phyloP scores from a whole-genome alignment of 2,329 filamentous ascomycete species.

The Colletotrichum incanum region DNA sequence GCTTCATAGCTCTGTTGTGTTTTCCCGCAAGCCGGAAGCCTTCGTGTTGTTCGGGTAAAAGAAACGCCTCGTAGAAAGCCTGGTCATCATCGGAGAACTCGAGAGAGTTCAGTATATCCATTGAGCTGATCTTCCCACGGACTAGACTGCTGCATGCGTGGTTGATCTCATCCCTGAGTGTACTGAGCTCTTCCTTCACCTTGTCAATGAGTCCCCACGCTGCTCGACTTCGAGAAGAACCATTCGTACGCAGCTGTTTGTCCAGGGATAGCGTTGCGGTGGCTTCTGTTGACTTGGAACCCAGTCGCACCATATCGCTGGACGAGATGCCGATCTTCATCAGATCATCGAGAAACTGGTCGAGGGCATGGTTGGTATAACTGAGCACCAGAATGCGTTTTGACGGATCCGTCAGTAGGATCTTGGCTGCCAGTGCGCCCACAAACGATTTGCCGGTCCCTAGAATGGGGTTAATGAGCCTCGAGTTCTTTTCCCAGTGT shows the following conservation, averaged over 20 bases:
- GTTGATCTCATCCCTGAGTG: conserved; percentile 50
- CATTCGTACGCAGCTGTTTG: conserved; percentile 51
- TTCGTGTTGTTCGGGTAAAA: conserved; percentile 60
- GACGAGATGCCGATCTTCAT: conserved; percentile 67
- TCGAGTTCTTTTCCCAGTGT: neutral
- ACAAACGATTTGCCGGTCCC: conserved; percentile 85
- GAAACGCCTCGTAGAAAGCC: conserved; percentile 71
- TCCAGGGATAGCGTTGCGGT: conserved; percentile 66
- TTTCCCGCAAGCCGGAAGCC: conserved; percentile 64
- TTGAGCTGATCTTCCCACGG: conserved; percentile 10
- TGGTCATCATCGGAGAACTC: conserved; percentile 68
- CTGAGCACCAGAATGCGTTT: conserved; percentile 75
- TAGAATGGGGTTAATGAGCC: conserved; percentile 47
- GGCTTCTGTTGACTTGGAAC: conserved; percentile 67
- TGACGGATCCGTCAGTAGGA: conserved; percentile 64
- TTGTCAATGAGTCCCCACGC: conserved; percentile 60
- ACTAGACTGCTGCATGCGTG: conserved; percentile 44
- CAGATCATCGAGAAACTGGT: conserved; percentile 78
- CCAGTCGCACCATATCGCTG: conserved; percentile 72
- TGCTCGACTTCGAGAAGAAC: conserved; percentile 50
- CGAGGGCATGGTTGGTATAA: conserved; percentile 78
- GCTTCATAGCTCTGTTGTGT: conserved; percentile 59
- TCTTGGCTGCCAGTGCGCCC: conserved; percentile 74
- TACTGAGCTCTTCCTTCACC: conserved; percentile 54
- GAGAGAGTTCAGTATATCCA: conserved; percentile 58